phyloP scores from a whole-genome alignment of 805 yeast species.

The Ogataea saltuana region DNA sequence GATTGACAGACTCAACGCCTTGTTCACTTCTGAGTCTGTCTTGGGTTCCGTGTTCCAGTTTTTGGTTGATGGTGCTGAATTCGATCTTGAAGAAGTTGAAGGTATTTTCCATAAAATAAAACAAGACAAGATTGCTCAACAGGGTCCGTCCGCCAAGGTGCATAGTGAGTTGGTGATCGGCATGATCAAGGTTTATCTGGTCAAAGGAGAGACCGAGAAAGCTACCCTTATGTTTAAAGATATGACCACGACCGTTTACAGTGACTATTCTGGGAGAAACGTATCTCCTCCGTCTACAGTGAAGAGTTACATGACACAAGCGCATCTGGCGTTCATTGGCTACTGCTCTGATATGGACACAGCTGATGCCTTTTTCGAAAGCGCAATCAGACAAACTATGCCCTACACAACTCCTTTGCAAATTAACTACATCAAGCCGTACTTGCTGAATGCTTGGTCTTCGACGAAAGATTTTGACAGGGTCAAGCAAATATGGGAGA shows the following conservation, averaged over 20 bases:
- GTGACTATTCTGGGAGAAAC: constrained; percentile 23
- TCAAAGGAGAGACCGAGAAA: constrained; percentile 59
- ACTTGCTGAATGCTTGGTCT: constrained; percentile 60
- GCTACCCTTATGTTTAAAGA: constrained; percentile 65
- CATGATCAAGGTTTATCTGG: constrained; percentile 70
- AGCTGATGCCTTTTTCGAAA: constrained; percentile 72
- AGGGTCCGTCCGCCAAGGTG: constrained; percentile 12
- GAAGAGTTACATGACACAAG: constrained; percentile 60
- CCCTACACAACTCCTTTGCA: constrained; percentile 73
- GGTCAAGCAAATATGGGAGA: constrained; percentile 61
- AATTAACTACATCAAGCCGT: constrained; percentile 67
- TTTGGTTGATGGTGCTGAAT: constrained; percentile 57
- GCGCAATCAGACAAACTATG: constrained; percentile 62
- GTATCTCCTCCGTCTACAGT: constrained; percentile 33
- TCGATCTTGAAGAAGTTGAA: constrained; percentile 58
- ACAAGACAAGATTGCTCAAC: constrained; percentile 27
- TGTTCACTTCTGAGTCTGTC: constrained; percentile 61
- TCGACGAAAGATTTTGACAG: constrained; percentile 55
- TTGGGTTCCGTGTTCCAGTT: constrained; percentile 72
- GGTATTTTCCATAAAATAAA: constrained; percentile 46
- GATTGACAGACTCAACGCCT: constrained; percentile 37
- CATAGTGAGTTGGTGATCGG: constrained; percentile 59
- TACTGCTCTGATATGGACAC: constrained; percentile 68
- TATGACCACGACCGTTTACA: constrained; percentile 51
- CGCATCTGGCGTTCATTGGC: constrained; percentile 78